A percentile compares a stretch with the other conserved stretches of the same genome.
Evolutionary conservation across 1,284 basidiomycete species (phyloP).

Genomic region (Rhodotorula sp.): DNA sequence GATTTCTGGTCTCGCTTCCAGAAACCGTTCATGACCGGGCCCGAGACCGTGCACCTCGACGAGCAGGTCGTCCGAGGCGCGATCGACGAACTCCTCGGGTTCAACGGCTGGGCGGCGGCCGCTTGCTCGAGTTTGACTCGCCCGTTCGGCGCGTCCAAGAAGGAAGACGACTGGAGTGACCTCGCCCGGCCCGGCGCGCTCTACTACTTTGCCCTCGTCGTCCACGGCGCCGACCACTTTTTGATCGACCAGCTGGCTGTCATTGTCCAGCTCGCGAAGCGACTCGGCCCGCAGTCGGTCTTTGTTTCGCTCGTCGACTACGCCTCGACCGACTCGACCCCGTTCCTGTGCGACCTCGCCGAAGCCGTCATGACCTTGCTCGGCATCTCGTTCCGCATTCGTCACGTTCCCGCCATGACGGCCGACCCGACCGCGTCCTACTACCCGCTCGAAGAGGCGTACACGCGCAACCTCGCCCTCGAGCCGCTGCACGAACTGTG

Average conservation of each 20-base stretch:
- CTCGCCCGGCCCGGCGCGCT: slow-evolving; percentile 73
- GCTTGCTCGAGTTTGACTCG: slow-evolving; percentile 83
- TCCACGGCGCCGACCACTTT: slow-evolving; percentile 96
- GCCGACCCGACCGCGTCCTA: slow-evolving; percentile 78
- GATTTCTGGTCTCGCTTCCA: slow-evolving; percentile 92
- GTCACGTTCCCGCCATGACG: slow-evolving; percentile 82
- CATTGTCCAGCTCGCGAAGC: slow-evolving; percentile 86
- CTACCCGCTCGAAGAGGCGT: slow-evolving; percentile 88
- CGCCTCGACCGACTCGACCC: slow-evolving; percentile 85
- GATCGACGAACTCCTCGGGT: slow-evolving; percentile 81
- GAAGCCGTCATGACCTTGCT: slow-evolving; percentile 87
- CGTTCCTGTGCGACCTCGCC: slow-evolving; percentile 83
- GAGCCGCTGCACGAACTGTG: slow-evolving; percentile 84
- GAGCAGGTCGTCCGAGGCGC: slow-evolving; percentile 79
- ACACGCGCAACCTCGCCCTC: slow-evolving; percentile 82
- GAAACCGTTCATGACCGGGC: slow-evolving; percentile 62
- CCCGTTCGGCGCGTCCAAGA: slow-evolving; percentile 79
- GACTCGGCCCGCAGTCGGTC: slow-evolving; percentile 77
- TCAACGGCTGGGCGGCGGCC: slow-evolving; percentile 99
- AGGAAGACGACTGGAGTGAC: slow-evolving; percentile 81
- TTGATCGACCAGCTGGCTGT: slow-evolving; percentile 92
- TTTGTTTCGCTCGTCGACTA: slow-evolving; percentile 97
- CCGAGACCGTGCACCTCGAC: slow-evolving; percentile 80
- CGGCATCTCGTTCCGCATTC: slow-evolving; percentile 84
- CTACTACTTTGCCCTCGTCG: slow-evolving; percentile 89